Evolutionary conservation across 495 filamentous ascomycete species (phyloP), one percentile per base, ranked within the genome.

Genomic region (Saxophila tyrrhenica): DNA sequence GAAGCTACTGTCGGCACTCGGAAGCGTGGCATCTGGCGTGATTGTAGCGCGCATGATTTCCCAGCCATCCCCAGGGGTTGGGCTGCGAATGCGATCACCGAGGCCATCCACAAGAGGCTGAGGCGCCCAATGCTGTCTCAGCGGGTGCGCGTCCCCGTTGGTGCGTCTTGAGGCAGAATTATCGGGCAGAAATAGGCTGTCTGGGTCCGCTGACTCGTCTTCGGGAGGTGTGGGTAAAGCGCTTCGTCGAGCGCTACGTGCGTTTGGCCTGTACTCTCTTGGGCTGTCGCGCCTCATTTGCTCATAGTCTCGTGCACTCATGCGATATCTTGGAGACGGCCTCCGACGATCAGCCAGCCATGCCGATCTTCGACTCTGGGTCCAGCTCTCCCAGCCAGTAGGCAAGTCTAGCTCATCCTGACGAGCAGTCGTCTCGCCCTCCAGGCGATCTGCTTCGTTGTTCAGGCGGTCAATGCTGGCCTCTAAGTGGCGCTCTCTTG

Each of bases 21-120:
- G 88, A 9, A 88, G 76, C 48, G 82, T 84, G 9, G 82, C 79
- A 66, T 94, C 89, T 2, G 86, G 87, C 0, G 84, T 79, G 45
- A 95, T 79, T 1, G 87, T 92, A 9, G 77, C 82, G 52, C 87
- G 75, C 56, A 94, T 75, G 10, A 82, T 87, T 46, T 90, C 83
- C 89, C 89, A 95, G 17, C 75, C 73, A 48, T 77, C 75, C 48
- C 39, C 62, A 15, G 57, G 54, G 3, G 53, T 50, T 1, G 88
- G 85, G 65, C 85, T 90, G 48, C 85, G 71, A 62, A 88, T 94
- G 41, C 88, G 78, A 66, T 94, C 88, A 16, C 88, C 89, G 25
- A 94, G 75, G 15, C 89, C 89, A 70, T 91, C 84, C 3, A 62
- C 61, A 39, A 63, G 60, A 21, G 56, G 62, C 13, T 52, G 60